Conservation (phyloP, 1,139 yeast genomes). For the Zygosaccharomyces pseudobailii region DNA sequence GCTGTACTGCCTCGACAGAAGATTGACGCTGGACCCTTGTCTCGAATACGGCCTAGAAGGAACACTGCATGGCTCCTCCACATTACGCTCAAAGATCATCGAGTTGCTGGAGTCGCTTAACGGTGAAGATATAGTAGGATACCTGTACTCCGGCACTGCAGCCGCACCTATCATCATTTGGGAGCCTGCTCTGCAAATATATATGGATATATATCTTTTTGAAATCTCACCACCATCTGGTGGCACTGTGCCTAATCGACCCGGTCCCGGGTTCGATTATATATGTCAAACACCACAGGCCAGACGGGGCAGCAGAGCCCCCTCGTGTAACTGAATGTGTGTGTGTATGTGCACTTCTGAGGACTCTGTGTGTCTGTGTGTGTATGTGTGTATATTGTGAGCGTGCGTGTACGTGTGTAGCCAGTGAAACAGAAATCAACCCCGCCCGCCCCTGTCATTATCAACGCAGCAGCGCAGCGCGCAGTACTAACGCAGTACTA, state of each 20-base stretch:
- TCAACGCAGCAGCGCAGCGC: background rate
- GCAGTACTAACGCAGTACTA: no score
- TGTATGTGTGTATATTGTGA: no score
- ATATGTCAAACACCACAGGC: background rate
- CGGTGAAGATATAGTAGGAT: constrained; percentile 10
- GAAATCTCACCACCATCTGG: background rate
- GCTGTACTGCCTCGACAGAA: constrained; percentile 12
- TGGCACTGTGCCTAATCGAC: background rate
- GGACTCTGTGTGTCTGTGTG: no score
- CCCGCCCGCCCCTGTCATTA: background rate
- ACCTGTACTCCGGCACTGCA: constrained; percentile 5
- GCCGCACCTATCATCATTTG: background rate
- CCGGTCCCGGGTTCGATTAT: background rate
- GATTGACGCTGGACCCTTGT: constrained; percentile 11
- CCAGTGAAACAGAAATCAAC: no score
- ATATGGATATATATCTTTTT: background rate
- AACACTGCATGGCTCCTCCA: constrained; percentile 44
- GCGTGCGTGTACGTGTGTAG: no score
- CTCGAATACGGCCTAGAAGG: constrained; percentile 9
- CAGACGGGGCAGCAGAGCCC: background rate
- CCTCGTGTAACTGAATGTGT: background rate
- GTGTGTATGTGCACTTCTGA: no score
- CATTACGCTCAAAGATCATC: constrained; percentile 57
- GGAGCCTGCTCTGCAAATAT: background rate
- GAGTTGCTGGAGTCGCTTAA: constrained; percentile 17